Evolutionary conservation across 2,329 filamentous ascomycete genomes (phyloP), one percentile per base, ranked within the genome.

Genomic region (Fonsecaea monophora): DNA sequence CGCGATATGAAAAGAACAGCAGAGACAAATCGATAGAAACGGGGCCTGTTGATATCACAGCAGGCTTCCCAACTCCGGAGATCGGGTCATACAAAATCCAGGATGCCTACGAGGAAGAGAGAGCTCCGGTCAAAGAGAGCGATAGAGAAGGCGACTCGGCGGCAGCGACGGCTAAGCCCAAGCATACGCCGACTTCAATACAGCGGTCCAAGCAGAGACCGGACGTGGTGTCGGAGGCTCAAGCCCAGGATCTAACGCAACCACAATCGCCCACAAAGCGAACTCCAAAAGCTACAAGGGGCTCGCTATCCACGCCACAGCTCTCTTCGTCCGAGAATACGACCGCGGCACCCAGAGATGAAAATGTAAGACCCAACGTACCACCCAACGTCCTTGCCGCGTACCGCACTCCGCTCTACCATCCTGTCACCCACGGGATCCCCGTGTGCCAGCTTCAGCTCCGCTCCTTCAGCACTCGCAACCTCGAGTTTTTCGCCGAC

Each of bases 401-500:
- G 53, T 95, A 96, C 79, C 86, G 97, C 58, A 88, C 90, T 70
- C 94, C 95, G 15, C 84, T 98, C 60, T 92, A 91, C 74, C 69
- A 73, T 37, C 89, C 91, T 70, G 84, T 91, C 54, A 80, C 89
- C 75, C 89, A 92, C 76, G 92, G 92, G 60, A 86, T 97, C 40
- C 93, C 93, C 12, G 88, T 91, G 10, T 96, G 92, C 82, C 90
- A 97, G 78, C 88, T 99, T 38, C 95, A 99, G 78, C 83, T 99
- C 57, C 92, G 95, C 72, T 97, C 94, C 38, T 99, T 92, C 84
- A 93, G 87, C 74, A 84, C 94, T 40, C 92, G 93, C 67, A 95
- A 96, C 73, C 87, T 99, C 66, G 92, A 97, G 75, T 94, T 97
- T 82, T 97, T 96, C 77, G 86, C 90, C 79, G 95, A 99, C 81